Evolutionary conservation across 2,329 filamentous ascomycete genomes (phyloP).

Genomic region (Fusarium nurragi): DNA sequence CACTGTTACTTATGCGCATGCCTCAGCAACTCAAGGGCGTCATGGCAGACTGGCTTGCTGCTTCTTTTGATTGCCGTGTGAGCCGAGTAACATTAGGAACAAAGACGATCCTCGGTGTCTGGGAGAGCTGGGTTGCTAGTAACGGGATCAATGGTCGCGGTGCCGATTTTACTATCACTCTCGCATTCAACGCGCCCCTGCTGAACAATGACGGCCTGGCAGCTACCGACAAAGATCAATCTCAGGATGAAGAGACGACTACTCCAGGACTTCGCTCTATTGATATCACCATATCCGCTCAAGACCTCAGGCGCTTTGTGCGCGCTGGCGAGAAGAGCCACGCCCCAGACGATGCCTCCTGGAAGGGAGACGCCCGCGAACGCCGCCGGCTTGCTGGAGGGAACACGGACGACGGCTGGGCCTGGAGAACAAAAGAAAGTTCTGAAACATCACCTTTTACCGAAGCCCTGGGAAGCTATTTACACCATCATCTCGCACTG

Average conservation of each 20-base stretch:
- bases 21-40: constrained; percentile 61
- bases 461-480: constrained; percentile 59
- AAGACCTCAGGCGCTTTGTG: constrained; percentile 59
- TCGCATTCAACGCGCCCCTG: constrained; percentile 60
- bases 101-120: constrained; percentile 58
- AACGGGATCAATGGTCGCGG: constrained; percentile 50
- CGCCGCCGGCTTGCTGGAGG: constrained; percentile 59
- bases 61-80: constrained; percentile 66
- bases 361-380: constrained; percentile 50
- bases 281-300: constrained; percentile 61
- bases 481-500: constrained; percentile 63
- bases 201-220: constrained; percentile 6
- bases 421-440: constrained; percentile 52
- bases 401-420: constrained; percentile 63
- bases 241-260: constrained; percentile 15
- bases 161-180: constrained; percentile 59
- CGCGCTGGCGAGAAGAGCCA: constrained; percentile 49
- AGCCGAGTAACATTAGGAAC: constrained; percentile 61
- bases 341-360: constrained; percentile 25
- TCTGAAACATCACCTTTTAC: constrained; percentile 54
- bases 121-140: constrained; percentile 62
- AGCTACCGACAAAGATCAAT: constrained; percentile 28
- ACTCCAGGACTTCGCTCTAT: constrained; percentile 53
- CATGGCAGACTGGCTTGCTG: constrained; percentile 61
- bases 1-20: constrained; percentile 65